Conservation (phyloP, 306 rosid genomes). For the Mucuna pruriens region DNA sequence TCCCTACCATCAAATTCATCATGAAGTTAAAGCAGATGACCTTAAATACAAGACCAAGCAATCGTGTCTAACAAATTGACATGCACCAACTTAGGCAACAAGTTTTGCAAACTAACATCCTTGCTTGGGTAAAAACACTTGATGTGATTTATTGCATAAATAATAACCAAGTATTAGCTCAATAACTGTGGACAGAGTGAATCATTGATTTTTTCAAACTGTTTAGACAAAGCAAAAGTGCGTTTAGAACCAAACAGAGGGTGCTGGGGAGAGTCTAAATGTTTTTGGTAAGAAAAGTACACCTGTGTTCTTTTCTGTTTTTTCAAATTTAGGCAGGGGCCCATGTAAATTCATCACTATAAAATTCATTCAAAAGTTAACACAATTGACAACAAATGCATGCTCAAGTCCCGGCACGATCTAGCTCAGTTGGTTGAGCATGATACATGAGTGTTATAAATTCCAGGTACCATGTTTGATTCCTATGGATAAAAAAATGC, state of each 20-base stretch:
- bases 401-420: too few species aligned
- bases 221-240: neutral
- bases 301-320: neutral
- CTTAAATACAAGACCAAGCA: neutral
- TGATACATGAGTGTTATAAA: too few species aligned
- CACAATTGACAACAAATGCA: conserved; percentile 12
- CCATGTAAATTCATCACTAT: neutral
- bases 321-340: neutral
- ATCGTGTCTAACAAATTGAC: neutral
- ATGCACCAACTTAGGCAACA: conserved; percentile 28
- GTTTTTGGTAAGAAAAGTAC: neutral
- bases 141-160: neutral
- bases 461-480: too few species aligned
- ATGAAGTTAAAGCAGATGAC: neutral
- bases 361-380: conserved; percentile 7
- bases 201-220: neutral
- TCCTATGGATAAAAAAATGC: too few species aligned
- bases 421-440: too few species aligned
- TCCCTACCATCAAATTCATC: neutral
- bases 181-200: neutral
- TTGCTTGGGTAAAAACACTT: neutral
- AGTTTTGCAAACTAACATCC: neutral
- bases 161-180: conserved; percentile 11
- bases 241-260: conserved; percentile 27
- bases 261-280: neutral